A percentile compares a stretch with the other conserved stretches of the same genome.
Conservation (phyloP, 805 yeast species). For the Wickerhamomyces tratensis region DNA sequence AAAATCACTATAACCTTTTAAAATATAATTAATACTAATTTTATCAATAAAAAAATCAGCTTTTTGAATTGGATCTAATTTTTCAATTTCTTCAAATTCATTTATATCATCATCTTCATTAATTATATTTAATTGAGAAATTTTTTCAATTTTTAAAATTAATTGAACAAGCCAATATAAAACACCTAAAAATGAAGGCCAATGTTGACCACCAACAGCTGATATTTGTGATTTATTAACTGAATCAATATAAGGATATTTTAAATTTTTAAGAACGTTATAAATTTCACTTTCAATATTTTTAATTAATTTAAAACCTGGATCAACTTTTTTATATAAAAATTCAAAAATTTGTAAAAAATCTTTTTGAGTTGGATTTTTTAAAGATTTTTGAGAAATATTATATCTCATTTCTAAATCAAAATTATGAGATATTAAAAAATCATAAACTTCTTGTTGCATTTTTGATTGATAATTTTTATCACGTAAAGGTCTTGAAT, state of each 20-base stretch:
- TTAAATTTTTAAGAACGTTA: conserved; percentile 49
- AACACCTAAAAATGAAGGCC: conserved; percentile 80
- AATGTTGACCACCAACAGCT: conserved; percentile 84
- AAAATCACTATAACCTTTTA: conserved; percentile 59
- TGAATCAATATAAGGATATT: conserved; percentile 73
- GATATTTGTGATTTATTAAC: conserved; percentile 79
- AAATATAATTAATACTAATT: conserved; percentile 49
- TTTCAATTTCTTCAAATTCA: conserved; percentile 4
- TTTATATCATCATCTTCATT: conserved; percentile 4
- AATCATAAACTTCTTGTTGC: conserved; percentile 61
- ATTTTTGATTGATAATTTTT: conserved; percentile 53
- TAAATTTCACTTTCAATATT: conserved; percentile 72
- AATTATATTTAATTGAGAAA: conserved; percentile 3
- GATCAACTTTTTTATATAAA: conserved; percentile 69
- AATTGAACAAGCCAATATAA: conserved; percentile 71
- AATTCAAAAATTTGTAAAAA: conserved; percentile 73
- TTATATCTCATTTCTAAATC: conserved; percentile 70
- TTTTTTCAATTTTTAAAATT: conserved; percentile 31
- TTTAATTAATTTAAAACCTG: conserved; percentile 59
- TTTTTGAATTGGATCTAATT: conserved; percentile 20
- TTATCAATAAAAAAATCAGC: conserved; percentile 28
- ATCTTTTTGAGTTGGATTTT: conserved; percentile 80
- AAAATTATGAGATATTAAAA: conserved; percentile 51
- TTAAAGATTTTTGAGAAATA: conserved; percentile 52
- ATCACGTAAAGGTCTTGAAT: conserved; percentile 76